Base-by-base conservation (phyloP, 495 filamentous ascomycete genomes). In the Neurospora sp. region DNA sequence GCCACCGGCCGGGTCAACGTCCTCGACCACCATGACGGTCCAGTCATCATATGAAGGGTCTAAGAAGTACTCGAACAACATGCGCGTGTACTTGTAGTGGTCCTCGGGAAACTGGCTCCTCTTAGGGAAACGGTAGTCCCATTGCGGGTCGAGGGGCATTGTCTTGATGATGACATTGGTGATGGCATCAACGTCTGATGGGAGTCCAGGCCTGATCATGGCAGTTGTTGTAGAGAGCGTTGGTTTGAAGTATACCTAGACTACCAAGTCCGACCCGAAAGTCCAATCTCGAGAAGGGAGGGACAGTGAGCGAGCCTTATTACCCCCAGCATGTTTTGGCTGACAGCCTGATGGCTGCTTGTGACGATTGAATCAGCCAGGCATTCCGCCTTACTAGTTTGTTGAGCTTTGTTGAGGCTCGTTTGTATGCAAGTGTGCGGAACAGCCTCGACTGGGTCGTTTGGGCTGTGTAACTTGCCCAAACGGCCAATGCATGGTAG, bases 61-160 rank as follows among this genome's bases (percentile, higher is more conserved):
- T 8, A 83, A 76, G 71, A 81, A 79, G 68, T 79, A 77, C 74
- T 78, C 76, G 68, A 81, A 74, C 41, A 82, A 71, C 75, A 82
- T 78, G 27, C 73, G 42, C 40, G 78, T 80, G 75, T 78, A 82
- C 73, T 76, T 80, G 71, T 75, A 76, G 69, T 83, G 80, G 72
- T 83, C 80, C 9, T 78, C 77, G 9, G 81, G 79, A 39, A 73
- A 78, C 35, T 77, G 14, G 4, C 59, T 41, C 31, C 81, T 78
- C 46, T 76, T 71, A 0, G 81, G 80, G 68, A 82, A 83, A 69
- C 81, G 77, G 69, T 82, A 82, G 73, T 80, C 69, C 79, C 80
- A 83, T 61, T 81, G 78, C 7, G 81, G 81, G 69, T 83, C 81
- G 22, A 79, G 76, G 22, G 80, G 79, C 77, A 83, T 81, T 14